A percentile compares a stretch with the other conserved stretches of the same genome.
Conservation (phyloP, 2,329 filamentous ascomycete genomes). For the Fusarium stilboides region DNA sequence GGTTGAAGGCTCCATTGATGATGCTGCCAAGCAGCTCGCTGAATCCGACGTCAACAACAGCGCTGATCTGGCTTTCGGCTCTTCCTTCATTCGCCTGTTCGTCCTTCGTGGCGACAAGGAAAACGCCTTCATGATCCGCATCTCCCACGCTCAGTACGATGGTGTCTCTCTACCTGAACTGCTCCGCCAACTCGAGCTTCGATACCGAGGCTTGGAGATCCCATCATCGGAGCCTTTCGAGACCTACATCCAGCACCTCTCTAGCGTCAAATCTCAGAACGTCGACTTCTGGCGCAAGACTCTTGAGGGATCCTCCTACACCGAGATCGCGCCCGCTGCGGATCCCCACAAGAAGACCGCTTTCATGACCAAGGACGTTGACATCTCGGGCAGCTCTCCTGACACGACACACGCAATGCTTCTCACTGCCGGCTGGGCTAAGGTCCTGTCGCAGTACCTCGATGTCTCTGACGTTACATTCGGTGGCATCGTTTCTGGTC, state of each 20-base stretch:
- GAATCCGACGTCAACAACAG: slow-evolving; percentile 28
- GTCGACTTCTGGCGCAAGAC: slow-evolving; percentile 41
- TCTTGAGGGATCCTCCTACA: slow-evolving; percentile 40
- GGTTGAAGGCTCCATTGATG: slow-evolving; percentile 27
- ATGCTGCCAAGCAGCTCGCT: slow-evolving; percentile 38
- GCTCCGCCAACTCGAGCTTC: slow-evolving; percentile 57
- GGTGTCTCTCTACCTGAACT: slow-evolving; percentile 63
- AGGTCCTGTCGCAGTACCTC: slow-evolving; percentile 44
- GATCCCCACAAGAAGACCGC: slow-evolving; percentile 34
- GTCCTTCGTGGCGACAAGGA: slow-evolving; percentile 34
- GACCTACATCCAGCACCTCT: slow-evolving; percentile 35
- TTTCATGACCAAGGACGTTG: slow-evolving; percentile 49
- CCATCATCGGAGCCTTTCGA: slow-evolving; percentile 41
- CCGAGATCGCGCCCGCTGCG: slow-evolving; percentile 40
- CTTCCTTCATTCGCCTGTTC: slow-evolving; percentile 43
- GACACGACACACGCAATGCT: slow-evolving; percentile 49
- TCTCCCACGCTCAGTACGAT: slow-evolving; percentile 67
- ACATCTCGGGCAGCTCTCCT: slow-evolving; percentile 43
- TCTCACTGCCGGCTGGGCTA: slow-evolving; percentile 50
- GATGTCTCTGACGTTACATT: slow-evolving; percentile 46
- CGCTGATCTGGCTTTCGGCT: slow-evolving; percentile 27
- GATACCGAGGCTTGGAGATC: slow-evolving; percentile 53
- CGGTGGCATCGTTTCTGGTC: slow-evolving; percentile 50
- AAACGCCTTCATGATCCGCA: slow-evolving; percentile 47
- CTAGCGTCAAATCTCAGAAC: slow-evolving; percentile 16